Evolutionary conservation across 2,329 filamentous ascomycete species (phyloP).

Genomic region (Venturia pyrina): DNA sequence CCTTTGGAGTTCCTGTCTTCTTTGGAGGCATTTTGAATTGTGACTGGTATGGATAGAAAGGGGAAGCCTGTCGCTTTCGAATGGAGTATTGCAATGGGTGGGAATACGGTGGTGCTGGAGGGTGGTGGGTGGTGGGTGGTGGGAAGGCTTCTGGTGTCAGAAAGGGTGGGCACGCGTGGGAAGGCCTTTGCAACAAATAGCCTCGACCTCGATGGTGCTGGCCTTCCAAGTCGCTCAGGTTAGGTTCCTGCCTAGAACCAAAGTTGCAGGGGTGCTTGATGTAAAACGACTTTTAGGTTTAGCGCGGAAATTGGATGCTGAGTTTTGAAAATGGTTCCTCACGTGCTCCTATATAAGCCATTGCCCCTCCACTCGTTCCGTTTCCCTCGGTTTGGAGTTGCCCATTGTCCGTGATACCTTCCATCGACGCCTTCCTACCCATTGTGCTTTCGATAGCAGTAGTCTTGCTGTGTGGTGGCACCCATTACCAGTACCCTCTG

Average conservation of each 20-base stretch:
- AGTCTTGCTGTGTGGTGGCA: no score
- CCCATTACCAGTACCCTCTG: no score
- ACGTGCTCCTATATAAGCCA: no score
- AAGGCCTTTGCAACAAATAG: background rate
- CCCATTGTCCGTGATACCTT: background rate
- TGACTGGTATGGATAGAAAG: slow-evolving; percentile 1
- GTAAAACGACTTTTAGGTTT: background rate
- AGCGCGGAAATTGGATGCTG: background rate
- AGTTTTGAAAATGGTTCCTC: background rate
- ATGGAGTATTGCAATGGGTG: background rate
- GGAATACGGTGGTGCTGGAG: background rate
- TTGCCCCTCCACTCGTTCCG: background rate
- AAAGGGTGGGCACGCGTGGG: background rate
- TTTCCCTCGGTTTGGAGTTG: no score
- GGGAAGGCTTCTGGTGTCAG: background rate
- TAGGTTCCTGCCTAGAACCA: no score
- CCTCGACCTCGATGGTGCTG: background rate
- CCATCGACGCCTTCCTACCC: background rate
- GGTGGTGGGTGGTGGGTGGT: background rate
- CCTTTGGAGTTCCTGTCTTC: slow-evolving; percentile 45
- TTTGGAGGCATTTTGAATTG: slow-evolving; percentile 50
- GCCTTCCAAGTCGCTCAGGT: no score
- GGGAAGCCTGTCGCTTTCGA: background rate
- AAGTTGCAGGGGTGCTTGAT: background rate
- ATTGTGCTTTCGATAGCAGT: no score